Conservation (phyloP, 768 basidiomycete genomes). For the Amanita subjunquillea region DNA sequence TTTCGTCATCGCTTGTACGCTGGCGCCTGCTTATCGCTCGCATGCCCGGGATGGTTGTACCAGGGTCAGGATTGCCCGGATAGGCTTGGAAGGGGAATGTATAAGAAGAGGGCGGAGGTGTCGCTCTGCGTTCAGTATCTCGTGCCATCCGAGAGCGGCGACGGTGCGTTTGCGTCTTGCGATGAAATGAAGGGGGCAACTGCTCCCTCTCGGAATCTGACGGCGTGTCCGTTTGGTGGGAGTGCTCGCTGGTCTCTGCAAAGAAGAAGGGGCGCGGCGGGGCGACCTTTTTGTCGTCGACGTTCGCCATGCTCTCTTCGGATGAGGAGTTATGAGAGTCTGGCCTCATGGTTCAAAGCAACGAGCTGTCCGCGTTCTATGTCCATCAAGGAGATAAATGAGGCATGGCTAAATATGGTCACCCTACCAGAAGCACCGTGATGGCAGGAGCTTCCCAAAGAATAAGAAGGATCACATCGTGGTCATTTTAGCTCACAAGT, state of each 20-base stretch:
- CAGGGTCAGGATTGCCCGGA: slow-evolving; percentile 57
- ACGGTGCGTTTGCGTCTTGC: slow-evolving; percentile 1
- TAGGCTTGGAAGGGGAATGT: slow-evolving; percentile 50
- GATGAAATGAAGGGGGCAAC: not conserved
- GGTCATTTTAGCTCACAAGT: no score
- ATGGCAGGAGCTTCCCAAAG: no score
- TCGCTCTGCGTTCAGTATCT: slow-evolving; percentile 2
- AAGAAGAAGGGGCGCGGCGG: slow-evolving; percentile 20
- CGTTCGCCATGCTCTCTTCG: not conserved
- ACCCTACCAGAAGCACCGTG: no score
- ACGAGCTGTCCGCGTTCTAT: not conserved
- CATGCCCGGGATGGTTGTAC: slow-evolving; percentile 26
- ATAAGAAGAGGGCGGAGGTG: slow-evolving; percentile 21
- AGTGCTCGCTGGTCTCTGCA: slow-evolving; percentile 5
- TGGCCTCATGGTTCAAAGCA: not conserved
- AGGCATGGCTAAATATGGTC: not conserved
- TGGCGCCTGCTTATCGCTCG: slow-evolving; percentile 11
- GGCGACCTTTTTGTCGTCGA: slow-evolving; percentile 3
- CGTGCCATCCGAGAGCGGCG: slow-evolving; percentile 8
- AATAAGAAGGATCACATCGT: no score
- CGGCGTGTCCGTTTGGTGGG: slow-evolving; percentile 8
- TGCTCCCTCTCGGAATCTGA: slow-evolving; percentile 12
- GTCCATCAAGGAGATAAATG: not conserved
- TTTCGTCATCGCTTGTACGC: slow-evolving; percentile 14
- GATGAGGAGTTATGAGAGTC: not conserved